Evolutionary conservation across 257 asterid genomes (phyloP), one percentile per base, ranked within the genome.

Genomic region (Salvia miltiorrhiza): DNA sequence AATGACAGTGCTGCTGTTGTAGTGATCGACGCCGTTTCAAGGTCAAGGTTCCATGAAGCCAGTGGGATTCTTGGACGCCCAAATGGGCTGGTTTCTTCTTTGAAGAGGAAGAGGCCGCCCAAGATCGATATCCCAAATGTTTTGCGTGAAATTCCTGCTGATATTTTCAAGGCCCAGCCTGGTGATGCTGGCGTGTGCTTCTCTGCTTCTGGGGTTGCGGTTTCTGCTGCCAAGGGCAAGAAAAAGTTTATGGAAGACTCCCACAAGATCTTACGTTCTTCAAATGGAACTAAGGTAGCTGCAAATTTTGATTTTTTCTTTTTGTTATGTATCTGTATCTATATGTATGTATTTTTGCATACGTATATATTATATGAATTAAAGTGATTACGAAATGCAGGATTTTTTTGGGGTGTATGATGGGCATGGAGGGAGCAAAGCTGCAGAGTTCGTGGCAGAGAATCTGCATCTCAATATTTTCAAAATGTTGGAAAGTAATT

Each of bases 341-440:
- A n/a, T n/a, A n/a, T n/a, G n/a, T n/a, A n/a, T n/a, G n/a, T n/a
- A n/a, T n/a, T n/a, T n/a, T n/a, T n/a, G n/a, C 13, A 10, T 11
- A 11, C 17, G 2, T 17, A 7, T 8, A 5, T 24, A 9, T 48
- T n/a, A 26, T 60, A 14, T 4, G 4, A 14, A 32, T 16, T 17
- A 40, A 17, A 12, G 48, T 17, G 17, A 35, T 9, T 17, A 35
- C 19, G 33, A 67, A 69, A 44, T 85, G 79, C 45, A 90, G 97
- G 82, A 71, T 5, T 93, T 90, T 74, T 93, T 87, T 74, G 96
- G 95, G 52, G 98, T 93, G 7, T 93, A 90, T 74, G 97, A 93
- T 83, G 98, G 98, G 49, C 98, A 93, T 72, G 97, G 98, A 9
- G 98, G 98, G 54, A 74, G 87, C 66, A 90, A 81, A 72, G 98